These are phyloP conservation scores for Teratosphaeria destructans DNA, from an alignment of 2,329 filamentous ascomycete species.

Conservation along the genomic window DNA sequence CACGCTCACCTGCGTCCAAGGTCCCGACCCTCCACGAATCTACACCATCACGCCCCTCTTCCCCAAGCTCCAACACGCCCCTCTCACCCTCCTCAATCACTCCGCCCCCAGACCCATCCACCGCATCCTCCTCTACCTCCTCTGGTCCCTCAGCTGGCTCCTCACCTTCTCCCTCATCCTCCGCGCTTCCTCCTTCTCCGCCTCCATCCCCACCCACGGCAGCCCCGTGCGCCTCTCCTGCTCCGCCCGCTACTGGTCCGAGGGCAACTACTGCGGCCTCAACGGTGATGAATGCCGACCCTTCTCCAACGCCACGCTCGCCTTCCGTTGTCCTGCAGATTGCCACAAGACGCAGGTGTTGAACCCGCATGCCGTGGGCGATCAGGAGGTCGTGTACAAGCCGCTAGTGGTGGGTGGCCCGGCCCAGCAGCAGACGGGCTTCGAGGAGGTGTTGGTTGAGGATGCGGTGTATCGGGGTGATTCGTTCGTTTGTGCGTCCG, in stretches of 20 bases:
- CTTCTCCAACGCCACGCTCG: slow-evolving; percentile 58
- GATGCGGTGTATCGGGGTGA: slow-evolving; percentile 70
- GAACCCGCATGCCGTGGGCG: slow-evolving; percentile 66
- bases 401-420: slow-evolving; percentile 47
- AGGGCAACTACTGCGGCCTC: slow-evolving; percentile 62
- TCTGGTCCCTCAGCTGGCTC: slow-evolving; percentile 58
- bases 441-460: slow-evolving; percentile 29
- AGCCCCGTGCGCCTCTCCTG: slow-evolving; percentile 56
- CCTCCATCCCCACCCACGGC: slow-evolving; percentile 59
- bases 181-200: slow-evolving; percentile 48
- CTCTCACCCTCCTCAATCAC: slow-evolving; percentile 52
- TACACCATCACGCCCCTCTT: slow-evolving; percentile 46
- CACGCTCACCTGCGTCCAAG: slow-evolving; percentile 37
- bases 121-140: slow-evolving; percentile 47
- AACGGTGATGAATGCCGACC: slow-evolving; percentile 67
- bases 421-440: slow-evolving; percentile 22
- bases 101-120: slow-evolving; percentile 51
- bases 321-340: slow-evolving; percentile 65
- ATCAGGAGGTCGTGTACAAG: slow-evolving; percentile 48
- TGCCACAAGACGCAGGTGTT: slow-evolving; percentile 56
- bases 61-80: slow-evolving; percentile 56
- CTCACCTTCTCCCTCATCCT: slow-evolving; percentile 59
- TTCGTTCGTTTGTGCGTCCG: slow-evolving; percentile 76
- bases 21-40: slow-evolving; percentile 37
- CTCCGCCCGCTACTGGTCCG: slow-evolving; percentile 57